Percentiles rank a stretch among this genome's conserved stretches.
Conservation (phyloP, 345 rosid genomes). For the Pugionium cornutum region DNA sequence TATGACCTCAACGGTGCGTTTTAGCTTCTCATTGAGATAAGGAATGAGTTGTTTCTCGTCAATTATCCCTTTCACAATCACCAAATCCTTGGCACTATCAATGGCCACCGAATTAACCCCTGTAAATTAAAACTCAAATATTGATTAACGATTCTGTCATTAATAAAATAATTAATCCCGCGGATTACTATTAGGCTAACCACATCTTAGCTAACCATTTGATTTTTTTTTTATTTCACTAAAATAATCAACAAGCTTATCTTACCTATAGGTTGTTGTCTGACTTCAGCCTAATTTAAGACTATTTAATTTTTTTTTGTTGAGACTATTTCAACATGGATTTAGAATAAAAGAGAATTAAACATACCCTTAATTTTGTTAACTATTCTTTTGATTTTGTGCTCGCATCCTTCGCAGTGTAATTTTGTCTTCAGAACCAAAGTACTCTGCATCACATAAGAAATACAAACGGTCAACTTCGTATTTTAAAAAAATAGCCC, state of each 20-base stretch:
- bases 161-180: constrained; percentile 17
- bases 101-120: constrained; percentile 64
- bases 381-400: constrained; percentile 54
- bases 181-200: constrained; percentile 40
- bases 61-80: constrained; percentile 73
- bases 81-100: constrained; percentile 63
- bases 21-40: constrained; percentile 58
- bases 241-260: constrained; percentile 18
- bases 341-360: constrained; percentile 18
- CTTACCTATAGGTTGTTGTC: constrained; percentile 12
- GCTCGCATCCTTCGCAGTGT: constrained; percentile 71
- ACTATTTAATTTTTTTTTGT: constrained; percentile 1
- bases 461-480: too few species aligned
- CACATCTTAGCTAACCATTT: constrained; percentile 27
- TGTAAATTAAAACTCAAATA: constrained; percentile 30
- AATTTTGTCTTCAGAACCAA: constrained; percentile 57
- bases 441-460: constrained; percentile 50
- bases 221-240: constrained; percentile 5
- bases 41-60: constrained; percentile 58
- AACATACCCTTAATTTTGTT: constrained; percentile 51
- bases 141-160: too few species aligned
- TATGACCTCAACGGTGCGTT: constrained; percentile 64
- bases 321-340: constrained; percentile 9
- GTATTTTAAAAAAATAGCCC: too few species aligned
- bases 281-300: constrained; percentile 23